Conservation (phyloP, 306 rosid species). For the Ziziphus jujuba region DNA sequence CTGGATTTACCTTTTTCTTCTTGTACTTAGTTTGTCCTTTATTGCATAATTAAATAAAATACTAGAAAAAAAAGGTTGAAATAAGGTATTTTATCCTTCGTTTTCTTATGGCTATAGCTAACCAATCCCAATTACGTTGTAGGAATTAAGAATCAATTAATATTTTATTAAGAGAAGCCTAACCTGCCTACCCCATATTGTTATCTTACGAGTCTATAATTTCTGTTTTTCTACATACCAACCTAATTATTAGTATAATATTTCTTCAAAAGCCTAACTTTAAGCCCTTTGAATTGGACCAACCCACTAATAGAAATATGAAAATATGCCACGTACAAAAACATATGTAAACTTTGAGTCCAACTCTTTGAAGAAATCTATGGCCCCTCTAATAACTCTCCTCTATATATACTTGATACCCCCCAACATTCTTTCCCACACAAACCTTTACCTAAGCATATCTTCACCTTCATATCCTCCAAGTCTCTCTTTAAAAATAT, state of each 20-base stretch:
- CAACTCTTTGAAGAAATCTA: not conserved
- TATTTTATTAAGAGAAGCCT: not conserved
- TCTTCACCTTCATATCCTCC: not conserved
- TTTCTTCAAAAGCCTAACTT: constrained; percentile 38
- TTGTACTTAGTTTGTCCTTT: no score
- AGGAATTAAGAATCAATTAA: no score
- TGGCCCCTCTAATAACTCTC: not conserved
- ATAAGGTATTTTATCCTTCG: no score
- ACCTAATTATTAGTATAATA: constrained; percentile 3
- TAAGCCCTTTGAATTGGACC: constrained; percentile 39
- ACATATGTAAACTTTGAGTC: not conserved
- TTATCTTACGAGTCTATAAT: not conserved
- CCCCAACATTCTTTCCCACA: constrained; percentile 23
- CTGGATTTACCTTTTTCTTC: no score
- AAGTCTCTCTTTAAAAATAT: not conserved
- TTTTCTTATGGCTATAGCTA: no score
- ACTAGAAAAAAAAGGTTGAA: no score
- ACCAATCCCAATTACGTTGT: no score
- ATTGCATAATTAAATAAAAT: no score
- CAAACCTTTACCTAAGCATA: not conserved
- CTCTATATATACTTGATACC: constrained; percentile 38
- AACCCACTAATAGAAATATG: constrained; percentile 20
- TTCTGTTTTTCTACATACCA: not conserved
- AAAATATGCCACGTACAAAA: constrained; percentile 2
- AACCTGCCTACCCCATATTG: constrained; percentile 16